These are phyloP conservation scores for Silene vulgaris DNA, from an alignment of 179 eudicot genomes.

Conservation along the genomic window DNA sequence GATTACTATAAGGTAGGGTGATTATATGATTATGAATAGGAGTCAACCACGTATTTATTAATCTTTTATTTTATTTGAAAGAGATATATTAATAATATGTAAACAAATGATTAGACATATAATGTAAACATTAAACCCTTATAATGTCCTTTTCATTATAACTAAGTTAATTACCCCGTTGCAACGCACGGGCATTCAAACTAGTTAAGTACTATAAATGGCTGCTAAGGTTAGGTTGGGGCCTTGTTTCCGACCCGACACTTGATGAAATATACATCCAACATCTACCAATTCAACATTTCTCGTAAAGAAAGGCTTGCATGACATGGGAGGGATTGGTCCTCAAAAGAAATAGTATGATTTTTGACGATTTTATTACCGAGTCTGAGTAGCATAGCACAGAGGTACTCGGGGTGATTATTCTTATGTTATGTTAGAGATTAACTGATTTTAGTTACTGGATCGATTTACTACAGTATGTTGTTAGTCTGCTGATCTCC, in stretches of 20 bases:
- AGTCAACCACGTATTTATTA: no score
- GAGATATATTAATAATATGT: no score
- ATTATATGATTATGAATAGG: no score
- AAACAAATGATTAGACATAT: no score
- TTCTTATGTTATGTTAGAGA: neutral
- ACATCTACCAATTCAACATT: neutral
- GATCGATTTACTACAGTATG: neutral
- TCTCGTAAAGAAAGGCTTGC: neutral
- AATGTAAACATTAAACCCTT: no score
- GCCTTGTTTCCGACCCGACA: neutral
- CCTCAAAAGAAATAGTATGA: neutral
- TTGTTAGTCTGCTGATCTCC: conserved; percentile 1
- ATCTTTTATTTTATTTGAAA: no score
- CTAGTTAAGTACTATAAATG: neutral
- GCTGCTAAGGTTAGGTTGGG: neutral
- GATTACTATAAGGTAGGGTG: no score
- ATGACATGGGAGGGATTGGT: neutral
- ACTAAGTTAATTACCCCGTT: no score
- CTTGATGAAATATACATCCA: neutral
- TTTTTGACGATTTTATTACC: neutral
- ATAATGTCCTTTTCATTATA: no score
- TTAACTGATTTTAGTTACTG: neutral
- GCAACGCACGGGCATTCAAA: no score
- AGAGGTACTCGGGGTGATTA: neutral
- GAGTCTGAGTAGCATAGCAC: conserved; percentile 1